Percentiles rank a stretch among this genome's conserved stretches.
These are phyloP conservation scores for Limtongia smithiae DNA, from an alignment of 805 yeast species.

Conservation along the genomic window DNA sequence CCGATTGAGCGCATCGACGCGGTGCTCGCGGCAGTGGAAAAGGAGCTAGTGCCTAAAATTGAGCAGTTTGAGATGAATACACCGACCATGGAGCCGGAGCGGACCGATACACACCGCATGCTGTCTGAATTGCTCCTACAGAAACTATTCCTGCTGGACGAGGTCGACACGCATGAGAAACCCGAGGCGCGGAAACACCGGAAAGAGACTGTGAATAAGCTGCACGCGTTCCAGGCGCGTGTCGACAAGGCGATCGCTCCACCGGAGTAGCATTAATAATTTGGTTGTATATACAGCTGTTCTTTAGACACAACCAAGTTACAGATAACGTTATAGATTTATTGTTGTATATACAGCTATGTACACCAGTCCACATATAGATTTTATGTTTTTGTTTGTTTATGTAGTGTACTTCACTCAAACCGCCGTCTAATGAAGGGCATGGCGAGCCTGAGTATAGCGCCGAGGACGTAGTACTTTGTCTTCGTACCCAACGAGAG, in stretches of 20 bases:
- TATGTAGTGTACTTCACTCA: slow-evolving; percentile 1
- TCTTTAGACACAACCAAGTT: too few species aligned
- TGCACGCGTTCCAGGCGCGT: slow-evolving; percentile 31
- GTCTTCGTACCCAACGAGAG: not conserved
- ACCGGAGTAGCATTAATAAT: too few species aligned
- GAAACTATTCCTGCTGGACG: slow-evolving; percentile 30
- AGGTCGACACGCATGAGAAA: slow-evolving; percentile 30
- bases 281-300: too few species aligned
- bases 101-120: slow-evolving; percentile 16
- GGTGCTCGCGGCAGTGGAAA: slow-evolving; percentile 12
- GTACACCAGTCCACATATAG: too few species aligned
- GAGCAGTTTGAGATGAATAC: slow-evolving; percentile 15
- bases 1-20: slow-evolving; percentile 23
- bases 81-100: slow-evolving; percentile 5
- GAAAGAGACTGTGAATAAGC: slow-evolving; percentile 31
- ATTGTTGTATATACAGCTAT: too few species aligned
- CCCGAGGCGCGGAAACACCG: slow-evolving; percentile 31
- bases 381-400: too few species aligned
- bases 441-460: not conserved
- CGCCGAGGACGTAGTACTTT: slow-evolving; percentile 1
- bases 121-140: slow-evolving; percentile 29
- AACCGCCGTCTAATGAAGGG: slow-evolving; percentile 4
- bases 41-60: slow-evolving; percentile 24
- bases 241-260: slow-evolving; percentile 27
- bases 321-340: too few species aligned